phyloP scores from a whole-genome alignment of 495 filamentous ascomycete genomes.

The Astrocystis sublimbata region DNA sequence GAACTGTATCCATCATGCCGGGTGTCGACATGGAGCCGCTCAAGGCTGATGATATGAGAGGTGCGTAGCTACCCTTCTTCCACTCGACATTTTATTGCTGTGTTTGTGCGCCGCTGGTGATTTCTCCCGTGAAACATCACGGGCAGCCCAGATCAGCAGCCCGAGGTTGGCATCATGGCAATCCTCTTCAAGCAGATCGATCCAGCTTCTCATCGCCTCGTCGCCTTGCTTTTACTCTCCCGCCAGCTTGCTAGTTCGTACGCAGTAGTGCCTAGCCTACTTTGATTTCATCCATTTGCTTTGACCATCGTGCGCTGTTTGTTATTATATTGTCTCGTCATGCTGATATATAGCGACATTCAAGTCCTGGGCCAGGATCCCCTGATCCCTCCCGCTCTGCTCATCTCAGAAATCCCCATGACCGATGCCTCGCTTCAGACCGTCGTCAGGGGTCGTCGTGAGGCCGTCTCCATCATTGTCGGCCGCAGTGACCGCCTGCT shows the following conservation, averaged over 20 bases:
- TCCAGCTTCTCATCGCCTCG: too few relatives aligned
- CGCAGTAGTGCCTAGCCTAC: too few relatives aligned
- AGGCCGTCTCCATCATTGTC: slow-evolving; percentile 82
- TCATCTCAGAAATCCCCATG: slow-evolving; percentile 85
- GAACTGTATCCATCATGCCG: slow-evolving; percentile 33
- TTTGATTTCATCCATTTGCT: too few relatives aligned
- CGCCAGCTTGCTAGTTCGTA: too few relatives aligned
- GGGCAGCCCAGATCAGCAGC: too few relatives aligned
- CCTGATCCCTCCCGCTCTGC: slow-evolving; percentile 83
- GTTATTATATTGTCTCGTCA: not conserved
- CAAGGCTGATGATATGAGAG: slow-evolving; percentile 52
- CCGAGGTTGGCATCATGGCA: too few relatives aligned
- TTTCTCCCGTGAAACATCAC: too few relatives aligned
- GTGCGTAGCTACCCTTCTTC: slow-evolving; percentile 29
- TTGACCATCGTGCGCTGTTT: too few relatives aligned
- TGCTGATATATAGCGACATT: slow-evolving; percentile 32
- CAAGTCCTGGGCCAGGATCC: slow-evolving; percentile 94
- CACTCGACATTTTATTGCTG: slow-evolving; percentile 7
- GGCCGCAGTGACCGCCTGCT: slow-evolving; percentile 79
- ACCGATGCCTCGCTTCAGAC: slow-evolving; percentile 63
- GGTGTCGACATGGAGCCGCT: slow-evolving; percentile 49
- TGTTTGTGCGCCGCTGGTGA: not conserved
- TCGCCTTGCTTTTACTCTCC: too few relatives aligned
- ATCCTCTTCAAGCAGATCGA: too few relatives aligned
- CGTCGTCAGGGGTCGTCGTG: slow-evolving; percentile 78